phyloP scores from a whole-genome alignment of 2,329 filamentous ascomycete genomes.

The Curvularia sp. region DNA sequence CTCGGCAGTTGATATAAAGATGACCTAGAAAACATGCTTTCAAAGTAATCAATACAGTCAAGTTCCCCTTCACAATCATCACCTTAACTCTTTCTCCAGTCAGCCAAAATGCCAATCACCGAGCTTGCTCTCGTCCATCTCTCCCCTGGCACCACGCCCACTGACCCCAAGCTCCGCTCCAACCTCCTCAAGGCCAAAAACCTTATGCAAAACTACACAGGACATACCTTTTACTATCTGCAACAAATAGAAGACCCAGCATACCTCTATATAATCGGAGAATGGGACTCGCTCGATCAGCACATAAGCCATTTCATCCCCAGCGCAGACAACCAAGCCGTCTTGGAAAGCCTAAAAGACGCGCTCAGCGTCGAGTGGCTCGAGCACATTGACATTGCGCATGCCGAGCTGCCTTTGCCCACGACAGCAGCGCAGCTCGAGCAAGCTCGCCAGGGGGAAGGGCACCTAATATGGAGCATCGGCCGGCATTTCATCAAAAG shows the following conservation, averaged over 20 bases:
- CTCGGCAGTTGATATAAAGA: background rate
- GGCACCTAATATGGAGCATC: slow-evolving; percentile 38
- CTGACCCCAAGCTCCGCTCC: slow-evolving; percentile 32
- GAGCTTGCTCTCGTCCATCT: slow-evolving; percentile 56
- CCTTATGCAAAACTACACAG: slow-evolving; percentile 50
- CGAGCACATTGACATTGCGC: slow-evolving; percentile 54
- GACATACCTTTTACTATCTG: slow-evolving; percentile 50
- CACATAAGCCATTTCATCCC: slow-evolving; percentile 56
- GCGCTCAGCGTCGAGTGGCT: slow-evolving; percentile 53
- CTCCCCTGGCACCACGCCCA: slow-evolving; percentile 29
- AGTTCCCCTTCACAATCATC: background rate
- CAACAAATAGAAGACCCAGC: slow-evolving; percentile 56
- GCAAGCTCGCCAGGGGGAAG: slow-evolving; percentile 5
- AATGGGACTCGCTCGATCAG: slow-evolving; percentile 54
- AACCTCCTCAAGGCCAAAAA: slow-evolving; percentile 50
- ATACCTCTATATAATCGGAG: slow-evolving; percentile 55
- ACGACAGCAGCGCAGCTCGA: slow-evolving; percentile 13
- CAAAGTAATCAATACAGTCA: background rate
- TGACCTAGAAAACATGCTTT: background rate
- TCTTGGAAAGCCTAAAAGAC: slow-evolving; percentile 49
- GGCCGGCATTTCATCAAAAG: slow-evolving; percentile 45
- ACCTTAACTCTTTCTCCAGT: background rate
- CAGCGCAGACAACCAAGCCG: slow-evolving; percentile 51
- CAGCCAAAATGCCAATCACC: slow-evolving; percentile 50
- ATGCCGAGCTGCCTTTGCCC: slow-evolving; percentile 39